These are phyloP conservation scores for Myxozyma monticola DNA, from an alignment of 805 yeast genomes.

Conservation along the genomic window DNA sequence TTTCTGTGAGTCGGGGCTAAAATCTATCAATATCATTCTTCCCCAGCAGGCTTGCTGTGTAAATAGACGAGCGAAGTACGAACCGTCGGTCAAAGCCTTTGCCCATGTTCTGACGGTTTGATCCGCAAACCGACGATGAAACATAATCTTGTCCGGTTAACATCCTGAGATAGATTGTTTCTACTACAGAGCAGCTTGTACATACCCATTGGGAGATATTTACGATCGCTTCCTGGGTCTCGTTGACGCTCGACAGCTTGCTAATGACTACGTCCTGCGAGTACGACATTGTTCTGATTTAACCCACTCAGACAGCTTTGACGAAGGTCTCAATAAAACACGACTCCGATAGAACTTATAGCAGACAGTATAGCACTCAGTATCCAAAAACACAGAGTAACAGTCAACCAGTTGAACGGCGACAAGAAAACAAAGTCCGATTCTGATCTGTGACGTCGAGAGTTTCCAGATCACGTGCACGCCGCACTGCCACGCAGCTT, in stretches of 20 bases:
- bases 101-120: slow-evolving; percentile 58
- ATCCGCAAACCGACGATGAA: slow-evolving; percentile 60
- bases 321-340: too few relatives aligned
- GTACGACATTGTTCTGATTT: slow-evolving; percentile 50
- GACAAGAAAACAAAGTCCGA: too few relatives aligned
- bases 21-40: neutral
- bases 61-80: neutral
- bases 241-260: slow-evolving; percentile 45
- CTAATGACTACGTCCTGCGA: slow-evolving; percentile 50
- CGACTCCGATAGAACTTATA: too few relatives aligned
- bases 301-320: too few relatives aligned
- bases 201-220: slow-evolving; percentile 70
- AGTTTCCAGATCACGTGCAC: too few relatives aligned
- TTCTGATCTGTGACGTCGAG: too few relatives aligned
- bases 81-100: slow-evolving; percentile 38
- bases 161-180: neutral
- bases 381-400: too few relatives aligned
- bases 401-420: too few relatives aligned
- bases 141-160: slow-evolving; percentile 41
- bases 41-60: neutral
- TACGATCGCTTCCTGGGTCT: slow-evolving; percentile 71
- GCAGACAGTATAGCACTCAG: too few relatives aligned
- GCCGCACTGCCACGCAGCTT: too few relatives aligned
- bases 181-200: slow-evolving; percentile 5
- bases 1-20: slow-evolving; percentile 45